Conservation (phyloP, 495 filamentous ascomycete genomes). For the Hypoxylon subgilvum region DNA sequence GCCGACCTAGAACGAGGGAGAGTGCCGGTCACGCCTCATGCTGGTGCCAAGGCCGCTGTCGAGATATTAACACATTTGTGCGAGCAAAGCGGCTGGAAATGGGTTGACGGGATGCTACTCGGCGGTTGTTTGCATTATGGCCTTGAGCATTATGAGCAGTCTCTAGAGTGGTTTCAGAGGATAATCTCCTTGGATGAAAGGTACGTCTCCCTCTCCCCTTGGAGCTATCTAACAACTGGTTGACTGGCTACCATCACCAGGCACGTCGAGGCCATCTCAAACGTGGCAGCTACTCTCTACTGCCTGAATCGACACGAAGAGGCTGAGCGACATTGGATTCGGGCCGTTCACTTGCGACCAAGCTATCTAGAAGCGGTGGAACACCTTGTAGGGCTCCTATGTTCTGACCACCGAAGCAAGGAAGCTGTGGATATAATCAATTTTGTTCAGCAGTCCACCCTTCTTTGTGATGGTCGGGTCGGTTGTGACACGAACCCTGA, state of each 20-base stretch:
- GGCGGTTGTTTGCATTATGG: constrained; percentile 94
- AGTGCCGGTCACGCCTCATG: constrained; percentile 39
- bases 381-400: constrained; percentile 88
- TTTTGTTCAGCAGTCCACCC: constrained; percentile 80
- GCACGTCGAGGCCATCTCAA: constrained; percentile 94
- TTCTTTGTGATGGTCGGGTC: constrained; percentile 44
- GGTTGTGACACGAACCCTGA: constrained; percentile 2
- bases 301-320: constrained; percentile 82
- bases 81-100: constrained; percentile 86
- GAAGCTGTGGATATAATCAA: constrained; percentile 91
- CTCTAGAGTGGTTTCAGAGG: constrained; percentile 85
- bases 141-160: constrained; percentile 82
- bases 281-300: constrained; percentile 86
- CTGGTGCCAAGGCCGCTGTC: constrained; percentile 70
- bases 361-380: constrained; percentile 97
- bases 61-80: constrained; percentile 83
- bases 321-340: constrained; percentile 84
- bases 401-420: constrained; percentile 76
- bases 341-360: constrained; percentile 80
- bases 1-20: constrained; percentile 15
- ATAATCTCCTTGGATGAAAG: constrained; percentile 81
- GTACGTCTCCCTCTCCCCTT: constrained; percentile 55
- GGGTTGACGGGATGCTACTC: constrained; percentile 94
- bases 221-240: not conserved
- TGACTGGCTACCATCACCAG: constrained; percentile 54